Evolutionary conservation across 179 eudicot species (phyloP), one percentile per base, ranked within the genome.

Genomic region (Camellia oleifera): DNA sequence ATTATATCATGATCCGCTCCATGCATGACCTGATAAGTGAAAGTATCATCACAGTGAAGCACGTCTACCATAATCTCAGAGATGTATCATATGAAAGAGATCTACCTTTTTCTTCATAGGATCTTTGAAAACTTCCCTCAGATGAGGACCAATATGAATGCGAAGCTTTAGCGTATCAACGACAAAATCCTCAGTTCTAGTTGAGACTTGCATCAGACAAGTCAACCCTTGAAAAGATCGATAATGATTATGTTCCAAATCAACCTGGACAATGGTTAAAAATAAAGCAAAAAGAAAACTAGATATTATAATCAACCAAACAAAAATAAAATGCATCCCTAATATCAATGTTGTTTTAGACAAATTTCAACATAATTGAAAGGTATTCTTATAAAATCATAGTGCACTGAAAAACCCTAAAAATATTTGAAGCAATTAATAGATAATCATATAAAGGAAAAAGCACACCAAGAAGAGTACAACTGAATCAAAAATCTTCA

Each of bases 191-290:
- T 94, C 99, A 11, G 94, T 87, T 84, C 99, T 88, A 13, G 98
- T 96, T 72, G 99, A 96, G 82, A 96, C 90, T 89, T 96, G 99
- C 99, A 96, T 96, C 87, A 96, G 83, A 85, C 98, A 96, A 77
- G 98, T 96, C 84, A 96, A 81, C 44, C 99, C 99, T 86, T 94
- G 99, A 87, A 91, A 96, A 74, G 98, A 94, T 45, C 98, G 91
- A 81, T 96, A 96, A 45, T 92, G 96, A 84, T 96, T 94, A 84
- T 95, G 99, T 76, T 95, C 99, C 89, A 94, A 82, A 87, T 95
- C 99, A 79, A 95, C 92, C 98, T 95, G 84, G 66, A 78, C 64
- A 81, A 83, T 44, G 74, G 72, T 57, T 46, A 80, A 45, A 69
- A 78, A 11, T 45, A 56, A 65, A 61, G 42, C 65, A 53, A 60